phyloP scores from a whole-genome alignment of 192 early-diverging fungal genomes.

The Geranomyces variabilis region DNA sequence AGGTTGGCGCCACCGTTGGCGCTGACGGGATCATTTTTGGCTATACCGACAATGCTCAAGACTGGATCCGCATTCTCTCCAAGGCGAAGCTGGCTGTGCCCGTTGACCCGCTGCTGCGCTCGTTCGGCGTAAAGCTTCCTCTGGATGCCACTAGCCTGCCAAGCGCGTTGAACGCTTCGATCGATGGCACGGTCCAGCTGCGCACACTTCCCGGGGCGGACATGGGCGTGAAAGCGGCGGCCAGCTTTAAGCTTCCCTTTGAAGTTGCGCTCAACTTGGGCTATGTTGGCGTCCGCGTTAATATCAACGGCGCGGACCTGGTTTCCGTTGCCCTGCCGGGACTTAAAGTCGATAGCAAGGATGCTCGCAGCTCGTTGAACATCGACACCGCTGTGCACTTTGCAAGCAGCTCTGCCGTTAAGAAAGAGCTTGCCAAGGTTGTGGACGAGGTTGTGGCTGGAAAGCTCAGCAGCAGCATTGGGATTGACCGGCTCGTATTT shows the following conservation, averaged over 20 bases:
- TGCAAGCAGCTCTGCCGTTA: not conserved
- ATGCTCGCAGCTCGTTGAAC: not conserved
- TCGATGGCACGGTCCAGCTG: slow-evolving; percentile 10
- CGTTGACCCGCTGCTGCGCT: slow-evolving; percentile 7
- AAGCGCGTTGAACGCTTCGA: not conserved
- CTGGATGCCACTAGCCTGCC: slow-evolving; percentile 2
- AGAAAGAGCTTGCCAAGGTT: not conserved
- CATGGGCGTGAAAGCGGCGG: slow-evolving; percentile 14
- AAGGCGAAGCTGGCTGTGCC: not conserved
- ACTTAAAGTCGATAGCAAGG: not conserved
- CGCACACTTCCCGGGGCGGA: not conserved
- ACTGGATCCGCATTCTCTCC: slow-evolving; percentile 9
- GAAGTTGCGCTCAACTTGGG: not conserved
- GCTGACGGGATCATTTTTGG: not conserved
- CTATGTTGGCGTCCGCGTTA: slow-evolving; percentile 11
- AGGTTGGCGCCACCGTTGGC: not conserved
- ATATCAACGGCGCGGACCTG: slow-evolving; percentile 3
- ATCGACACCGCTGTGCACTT: slow-evolving; percentile 7
- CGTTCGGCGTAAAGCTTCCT: slow-evolving; percentile 9
- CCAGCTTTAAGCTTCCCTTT: slow-evolving; percentile 7
- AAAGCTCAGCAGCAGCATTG: not conserved
- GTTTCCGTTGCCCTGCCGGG: slow-evolving; percentile 15
- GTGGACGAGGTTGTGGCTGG: not conserved
- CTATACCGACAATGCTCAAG: not conserved
- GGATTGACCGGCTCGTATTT: slow-evolving; percentile 14